Percentiles rank a stretch among this genome's conserved stretches.
Evolutionary conservation across 2,329 filamentous ascomycete genomes (phyloP).

Genomic region (Mycosphaerelloides madeirae): DNA sequence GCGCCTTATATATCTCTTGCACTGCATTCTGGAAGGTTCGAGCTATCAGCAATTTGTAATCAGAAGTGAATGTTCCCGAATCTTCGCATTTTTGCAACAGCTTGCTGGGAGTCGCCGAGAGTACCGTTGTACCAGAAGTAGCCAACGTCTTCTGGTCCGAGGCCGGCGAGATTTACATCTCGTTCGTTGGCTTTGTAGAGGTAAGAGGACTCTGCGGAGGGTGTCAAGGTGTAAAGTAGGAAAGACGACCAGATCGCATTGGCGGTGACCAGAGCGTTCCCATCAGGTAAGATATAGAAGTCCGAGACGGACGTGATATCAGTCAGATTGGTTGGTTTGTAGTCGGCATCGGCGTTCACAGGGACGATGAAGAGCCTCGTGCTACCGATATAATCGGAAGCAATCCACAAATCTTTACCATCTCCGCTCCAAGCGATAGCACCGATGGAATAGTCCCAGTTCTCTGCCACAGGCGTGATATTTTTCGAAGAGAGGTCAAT

Average conservation of each 20-base stretch:
- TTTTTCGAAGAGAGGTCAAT: constrained; percentile 20
- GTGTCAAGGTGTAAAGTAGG: not conserved
- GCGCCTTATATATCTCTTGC: too few species aligned
- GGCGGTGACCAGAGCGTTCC: constrained; percentile 10
- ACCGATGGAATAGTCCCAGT: constrained; percentile 19
- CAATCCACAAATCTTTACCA: constrained; percentile 17
- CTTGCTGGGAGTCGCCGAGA: constrained; percentile 22
- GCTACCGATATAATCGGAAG: constrained; percentile 20
- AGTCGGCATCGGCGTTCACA: constrained; percentile 20
- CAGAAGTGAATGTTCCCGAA: too few species aligned
- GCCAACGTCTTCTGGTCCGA: constrained; percentile 17
- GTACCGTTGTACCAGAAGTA: constrained; percentile 25
- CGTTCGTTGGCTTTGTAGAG: constrained; percentile 18
- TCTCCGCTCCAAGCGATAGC: constrained; percentile 18
- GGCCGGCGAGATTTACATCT: constrained; percentile 20
- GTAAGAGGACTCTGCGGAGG: not conserved
- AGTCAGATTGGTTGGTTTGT: constrained; percentile 20
- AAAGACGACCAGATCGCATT: constrained; percentile 1
- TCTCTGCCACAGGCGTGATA: constrained; percentile 18
- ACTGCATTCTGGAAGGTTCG: too few species aligned
- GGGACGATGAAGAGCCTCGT: constrained; percentile 23
- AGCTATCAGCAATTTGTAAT: too few species aligned
- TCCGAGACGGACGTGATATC: constrained; percentile 20
- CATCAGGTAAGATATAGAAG: constrained; percentile 21
- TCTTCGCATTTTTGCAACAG: too few species aligned